Base-by-base conservation (phyloP, 306 rosid species). In the Quercus mongolica region DNA sequence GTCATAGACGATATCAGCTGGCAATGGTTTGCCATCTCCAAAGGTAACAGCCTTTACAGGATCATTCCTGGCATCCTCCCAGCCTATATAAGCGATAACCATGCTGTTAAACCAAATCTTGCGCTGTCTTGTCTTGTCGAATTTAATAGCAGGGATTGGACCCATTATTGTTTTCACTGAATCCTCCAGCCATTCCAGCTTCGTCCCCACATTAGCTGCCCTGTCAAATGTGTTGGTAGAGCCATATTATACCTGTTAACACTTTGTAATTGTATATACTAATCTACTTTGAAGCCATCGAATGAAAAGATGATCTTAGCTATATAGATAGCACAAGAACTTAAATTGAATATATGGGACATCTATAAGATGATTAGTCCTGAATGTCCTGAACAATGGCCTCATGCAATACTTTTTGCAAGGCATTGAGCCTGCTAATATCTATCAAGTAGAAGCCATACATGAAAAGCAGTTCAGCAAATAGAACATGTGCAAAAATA, bases 51-150 rank as follows among this genome's bases (percentile, higher is more conserved):
- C 99, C 87, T 95, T 95, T 5, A 79, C 85, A 6, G 97, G 94
- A 75, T 92, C 90, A 54, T 87, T 90, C 79, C 88, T 59, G 0
- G 84, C 84, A 56, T 87, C 89, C 78, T 87, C 35, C 91, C 89
- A 89, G 2, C 88, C 86, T 4, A 83, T 91, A 63, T 92, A 91
- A 20, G 98, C 97, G 9, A 94, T 94, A 46, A 88, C 94, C 97
- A 94, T 92, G 86, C 95, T 92, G 33, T 94, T 94, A 79, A 94
- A 89, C 98, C 97, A 95, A 52, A 89, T 88, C 91, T 92, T 91
- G 33, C 91, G 88, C 73, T 76, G 75, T 38, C 94, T 90, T 31
- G 30, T 80, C 81, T 86, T 74, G 64, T 90, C 95, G 18, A 76
- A 78, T 70, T 91, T 95, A 59, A 87, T 61, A 5, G 92, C 97